Base-by-base conservation (phyloP, 2,329 filamentous ascomycete genomes). In the Curvularia hawaiiensis region DNA sequence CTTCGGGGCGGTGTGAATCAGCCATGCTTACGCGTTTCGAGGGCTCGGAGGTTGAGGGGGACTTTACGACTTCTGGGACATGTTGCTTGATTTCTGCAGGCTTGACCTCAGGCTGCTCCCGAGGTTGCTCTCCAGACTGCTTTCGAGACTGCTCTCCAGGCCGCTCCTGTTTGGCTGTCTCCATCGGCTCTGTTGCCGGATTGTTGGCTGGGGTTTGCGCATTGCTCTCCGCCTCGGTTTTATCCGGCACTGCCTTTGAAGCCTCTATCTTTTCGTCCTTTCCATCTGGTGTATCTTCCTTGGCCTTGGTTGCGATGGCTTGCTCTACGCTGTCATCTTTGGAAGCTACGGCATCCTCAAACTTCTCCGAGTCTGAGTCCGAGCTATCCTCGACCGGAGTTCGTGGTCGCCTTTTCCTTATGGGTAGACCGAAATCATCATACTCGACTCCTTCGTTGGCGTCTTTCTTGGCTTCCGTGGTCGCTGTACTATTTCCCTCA, bases 371-470 rank as follows among this genome's bases (percentile, higher is more conserved):
- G 4, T 68, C 64, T 33, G 66, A 59, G 20, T 72, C 69, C 11
- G 67, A 65, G 40, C 60, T 66, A 28, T 71, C 72, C 55, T 53
- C 68, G 47, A 70, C 61, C 18, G 68, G 68, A 31, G 65, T 68
- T 49, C 67, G 67, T 26, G 66, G 66, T 38, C 72, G 59, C 48
- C 65, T 82, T 66, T 81, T 84, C 71, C 80, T 82, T 60, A 89
- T 83, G 18, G 88, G 88, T 62, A 91, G 78, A 50, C 89, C 89
- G 72, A 91, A 91, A 64, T 91, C 89, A 73, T 91, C 89, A 58
- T 87, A 77, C 68, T 88, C 85, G 49, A 74, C 65, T 16, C 64
- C 68, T 11, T 59, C 31, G 44, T 60, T 60, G 14, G 54, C 38
- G 18, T 57, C 53, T 24, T 46, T 60, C 52, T 61, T 60, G 45